phyloP scores from a whole-genome alignment of 2,329 filamentous ascomycete genomes.

The Ophiosphaerella narmari region DNA sequence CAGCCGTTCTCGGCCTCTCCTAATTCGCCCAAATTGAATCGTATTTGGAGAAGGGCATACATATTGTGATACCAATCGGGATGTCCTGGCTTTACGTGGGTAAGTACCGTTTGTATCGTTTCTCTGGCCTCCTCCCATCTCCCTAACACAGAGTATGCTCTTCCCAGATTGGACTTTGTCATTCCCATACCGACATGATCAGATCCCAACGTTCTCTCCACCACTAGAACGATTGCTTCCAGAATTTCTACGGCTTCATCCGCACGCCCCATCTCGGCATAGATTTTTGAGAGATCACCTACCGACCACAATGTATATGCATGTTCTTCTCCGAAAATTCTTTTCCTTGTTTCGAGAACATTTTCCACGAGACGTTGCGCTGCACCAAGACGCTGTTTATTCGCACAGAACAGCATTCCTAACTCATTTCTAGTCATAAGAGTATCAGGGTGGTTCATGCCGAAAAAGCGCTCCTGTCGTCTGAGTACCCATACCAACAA shows the following conservation, averaged over 20 bases:
- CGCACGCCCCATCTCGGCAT: conserved; percentile 13
- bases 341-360: conserved; percentile 18
- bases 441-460: conserved; percentile 21
- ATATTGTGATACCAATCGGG: no score
- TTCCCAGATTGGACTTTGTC: no score
- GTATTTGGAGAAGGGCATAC: no score
- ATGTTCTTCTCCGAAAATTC: conserved; percentile 31
- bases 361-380: conserved; percentile 13
- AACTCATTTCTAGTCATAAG: conserved; percentile 26
- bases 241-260: conserved; percentile 28
- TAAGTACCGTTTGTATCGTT: no score
- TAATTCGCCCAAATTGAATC: no score
- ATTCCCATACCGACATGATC: conserved; percentile 23
- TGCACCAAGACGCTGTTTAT: conserved; percentile 11
- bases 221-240: conserved; percentile 15
- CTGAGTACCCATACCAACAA: conserved; percentile 18
- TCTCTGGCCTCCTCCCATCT: no score
- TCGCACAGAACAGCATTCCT: conserved; percentile 19
- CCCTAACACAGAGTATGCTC: no score
- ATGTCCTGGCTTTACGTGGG: no score
- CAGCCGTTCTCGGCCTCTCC: no score
- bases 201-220: conserved; percentile 22
- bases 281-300: conserved; percentile 29
- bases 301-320: conserved; percentile 35
- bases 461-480: conserved; percentile 20